Base-by-base conservation (phyloP, 2,329 filamentous ascomycete species). In the Trichocomaceae sp. region DNA sequence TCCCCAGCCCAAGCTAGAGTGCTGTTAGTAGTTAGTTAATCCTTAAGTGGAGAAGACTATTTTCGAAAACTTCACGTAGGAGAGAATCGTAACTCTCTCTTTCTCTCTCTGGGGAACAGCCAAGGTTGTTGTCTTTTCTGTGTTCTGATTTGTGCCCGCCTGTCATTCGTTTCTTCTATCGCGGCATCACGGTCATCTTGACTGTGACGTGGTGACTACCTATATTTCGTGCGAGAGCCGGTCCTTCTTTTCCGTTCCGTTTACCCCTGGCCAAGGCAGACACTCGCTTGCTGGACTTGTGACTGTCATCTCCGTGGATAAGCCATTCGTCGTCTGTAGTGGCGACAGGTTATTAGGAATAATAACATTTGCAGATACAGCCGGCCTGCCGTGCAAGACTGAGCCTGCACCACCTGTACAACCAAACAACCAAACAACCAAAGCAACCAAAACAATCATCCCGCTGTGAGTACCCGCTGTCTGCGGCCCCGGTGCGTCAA, bases 211-310 rank as follows among this genome's bases (percentile, higher is more conserved):
- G 57, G 61, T 58, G 63, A 66, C 61, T 62, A 67, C 12, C 23
- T 8, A 33, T 67, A 68, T 51, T 45, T 22, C 62, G 64, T 64
- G 67, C 67, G 67, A 71, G 66, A 68, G 66, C 55, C 50, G 55
- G 50, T 31, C 50, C 59, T 62, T 59, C 56, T 51, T 51, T 12
- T 51, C 51, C 22, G 23, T 29, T 47, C 26, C 19, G 47, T 31
- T 54, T 29, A 54, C 54, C 56, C 45, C 57, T 59, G 57, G 48
- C 47, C 53, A 13, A 48, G 51, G 45, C 33, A 45, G 61, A 59
- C 62, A 59, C 53, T 58, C 59, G 60, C 60, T 61, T 62, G 61
- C 62, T 61, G 62, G 59, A 51, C 60, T 63, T 42, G 60, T 62
- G 61, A 56, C 52, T 63, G 59, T 59, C 61, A 48, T 46, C 52